These are phyloP conservation scores for Isochrysis galbana DNA, from an alignment of 78 protist species.

Conservation along the genomic window DNA sequence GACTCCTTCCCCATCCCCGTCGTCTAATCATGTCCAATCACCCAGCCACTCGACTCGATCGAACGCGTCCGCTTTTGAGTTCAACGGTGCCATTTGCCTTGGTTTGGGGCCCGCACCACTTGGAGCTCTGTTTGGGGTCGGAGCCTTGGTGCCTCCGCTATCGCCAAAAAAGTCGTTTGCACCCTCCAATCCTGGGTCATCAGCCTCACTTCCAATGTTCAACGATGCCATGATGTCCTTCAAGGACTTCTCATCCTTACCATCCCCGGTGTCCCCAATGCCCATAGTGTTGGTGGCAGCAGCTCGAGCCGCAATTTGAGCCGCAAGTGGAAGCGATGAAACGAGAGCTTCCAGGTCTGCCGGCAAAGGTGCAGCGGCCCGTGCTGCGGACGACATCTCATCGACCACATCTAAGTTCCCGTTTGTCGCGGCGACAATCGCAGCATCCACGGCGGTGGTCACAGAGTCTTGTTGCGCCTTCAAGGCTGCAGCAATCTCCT, in stretches of 20 bases:
- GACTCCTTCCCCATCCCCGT: too few species aligned
- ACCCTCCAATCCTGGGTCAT: neutral
- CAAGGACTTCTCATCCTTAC: neutral
- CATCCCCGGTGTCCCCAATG: neutral
- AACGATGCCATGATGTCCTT: neutral
- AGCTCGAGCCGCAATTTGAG: neutral
- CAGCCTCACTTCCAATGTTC: neutral
- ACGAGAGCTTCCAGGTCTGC: neutral
- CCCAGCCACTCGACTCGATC: neutral
- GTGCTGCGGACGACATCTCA: neutral
- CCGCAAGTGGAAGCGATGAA: neutral
- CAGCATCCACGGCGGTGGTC: neutral
- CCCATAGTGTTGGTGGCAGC: neutral
- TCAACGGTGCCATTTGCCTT: neutral
- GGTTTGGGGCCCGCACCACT: neutral
- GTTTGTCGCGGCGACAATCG: neutral
- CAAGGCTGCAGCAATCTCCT: neutral
- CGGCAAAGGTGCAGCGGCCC: neutral
- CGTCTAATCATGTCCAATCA: neutral
- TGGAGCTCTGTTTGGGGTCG: neutral
- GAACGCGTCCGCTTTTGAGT: neutral
- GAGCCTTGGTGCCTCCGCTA: neutral
- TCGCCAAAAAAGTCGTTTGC: neutral
- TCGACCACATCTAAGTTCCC: neutral
- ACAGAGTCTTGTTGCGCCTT: neutral